Evolutionary conservation across 495 filamentous ascomycete genomes (phyloP).

Genomic region (Pyrenula massariospora): DNA sequence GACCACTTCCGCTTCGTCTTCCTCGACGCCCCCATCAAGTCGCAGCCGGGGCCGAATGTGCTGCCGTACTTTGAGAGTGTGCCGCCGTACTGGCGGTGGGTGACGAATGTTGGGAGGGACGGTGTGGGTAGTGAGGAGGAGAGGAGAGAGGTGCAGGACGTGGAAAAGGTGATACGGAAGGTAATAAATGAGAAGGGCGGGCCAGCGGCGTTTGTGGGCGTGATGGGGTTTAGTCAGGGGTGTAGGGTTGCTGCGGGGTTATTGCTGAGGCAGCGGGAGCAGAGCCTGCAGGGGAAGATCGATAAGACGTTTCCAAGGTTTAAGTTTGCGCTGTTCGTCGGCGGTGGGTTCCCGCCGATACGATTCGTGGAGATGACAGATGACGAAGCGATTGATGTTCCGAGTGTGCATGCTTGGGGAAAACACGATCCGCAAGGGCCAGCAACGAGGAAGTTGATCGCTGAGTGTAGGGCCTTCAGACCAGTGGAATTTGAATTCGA

Average conservation of each 20-base stretch:
- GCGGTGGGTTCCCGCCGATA: not conserved
- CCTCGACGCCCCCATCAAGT: conserved; percentile 17
- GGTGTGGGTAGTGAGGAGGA: not conserved
- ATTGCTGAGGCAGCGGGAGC: conserved; percentile 1
- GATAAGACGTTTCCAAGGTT: not conserved
- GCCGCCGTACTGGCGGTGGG: conserved; percentile 44
- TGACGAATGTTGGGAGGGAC: conserved; percentile 13
- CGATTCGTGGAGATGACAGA: not conserved
- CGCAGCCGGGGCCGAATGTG: conserved; percentile 22
- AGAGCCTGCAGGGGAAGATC: not conserved
- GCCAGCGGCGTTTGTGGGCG: conserved; percentile 38
- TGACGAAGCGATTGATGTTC: not conserved
- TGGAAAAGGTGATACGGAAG: conserved; percentile 6
- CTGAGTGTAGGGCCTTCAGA: not conserved
- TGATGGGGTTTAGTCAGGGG: conserved; percentile 19
- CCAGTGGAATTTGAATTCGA: not conserved
- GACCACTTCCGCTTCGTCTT: conserved; percentile 16
- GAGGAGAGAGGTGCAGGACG: conserved; percentile 2
- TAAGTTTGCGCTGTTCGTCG: not conserved
- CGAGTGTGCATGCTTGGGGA: not conserved
- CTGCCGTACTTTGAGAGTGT: conserved; percentile 31
- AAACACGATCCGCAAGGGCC: not conserved
- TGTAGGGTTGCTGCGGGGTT: conserved; percentile 4
- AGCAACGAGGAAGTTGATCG: not conserved
- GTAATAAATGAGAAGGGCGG: conserved; percentile 20